Conservation (phyloP, 2,329 filamentous ascomycete species). For the Hypoxylon sp. region DNA sequence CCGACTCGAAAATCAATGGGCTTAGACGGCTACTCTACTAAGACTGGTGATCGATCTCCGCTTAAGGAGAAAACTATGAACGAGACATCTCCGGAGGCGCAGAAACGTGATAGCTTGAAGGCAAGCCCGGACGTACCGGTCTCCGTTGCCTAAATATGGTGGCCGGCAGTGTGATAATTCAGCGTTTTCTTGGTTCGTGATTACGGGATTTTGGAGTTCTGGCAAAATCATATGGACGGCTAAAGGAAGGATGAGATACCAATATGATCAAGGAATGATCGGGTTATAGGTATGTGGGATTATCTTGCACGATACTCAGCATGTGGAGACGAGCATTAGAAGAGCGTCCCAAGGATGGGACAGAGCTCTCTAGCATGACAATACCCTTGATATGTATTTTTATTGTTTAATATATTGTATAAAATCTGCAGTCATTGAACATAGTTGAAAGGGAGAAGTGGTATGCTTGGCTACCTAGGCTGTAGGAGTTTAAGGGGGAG, state of each 20-base stretch:
- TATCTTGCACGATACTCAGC: slow-evolving; percentile 37
- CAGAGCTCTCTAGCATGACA: slow-evolving; percentile 42
- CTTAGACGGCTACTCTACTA: slow-evolving; percentile 21
- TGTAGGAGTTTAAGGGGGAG: slow-evolving; percentile 9
- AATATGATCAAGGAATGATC: slow-evolving; percentile 45
- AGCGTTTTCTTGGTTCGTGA: slow-evolving; percentile 42
- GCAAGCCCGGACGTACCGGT: slow-evolving; percentile 39
- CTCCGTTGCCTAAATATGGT: slow-evolving; percentile 43
- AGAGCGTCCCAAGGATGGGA: slow-evolving; percentile 31
- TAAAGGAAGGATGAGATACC: slow-evolving; percentile 47
- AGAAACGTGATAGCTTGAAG: slow-evolving; percentile 37
- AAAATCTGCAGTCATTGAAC: slow-evolving; percentile 40
- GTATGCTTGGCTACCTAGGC: not conserved
- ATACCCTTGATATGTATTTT: slow-evolving; percentile 52
- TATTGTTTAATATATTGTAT: slow-evolving; percentile 51
- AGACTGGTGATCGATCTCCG: slow-evolving; percentile 35
- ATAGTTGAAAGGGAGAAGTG: slow-evolving; percentile 19
- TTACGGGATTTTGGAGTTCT: slow-evolving; percentile 47
- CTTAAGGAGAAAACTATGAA: slow-evolving; percentile 30
- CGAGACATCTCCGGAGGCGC: slow-evolving; percentile 20
- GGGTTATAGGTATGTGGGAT: slow-evolving; percentile 44
- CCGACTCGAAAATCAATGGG: slow-evolving; percentile 26
- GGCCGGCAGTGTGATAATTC: slow-evolving; percentile 13
- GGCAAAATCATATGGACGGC: slow-evolving; percentile 40
- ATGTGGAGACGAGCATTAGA: slow-evolving; percentile 37